Evolutionary conservation across 169 alveolate genomes (phyloP).

Genomic region (Cytauxzoon felis): DNA sequence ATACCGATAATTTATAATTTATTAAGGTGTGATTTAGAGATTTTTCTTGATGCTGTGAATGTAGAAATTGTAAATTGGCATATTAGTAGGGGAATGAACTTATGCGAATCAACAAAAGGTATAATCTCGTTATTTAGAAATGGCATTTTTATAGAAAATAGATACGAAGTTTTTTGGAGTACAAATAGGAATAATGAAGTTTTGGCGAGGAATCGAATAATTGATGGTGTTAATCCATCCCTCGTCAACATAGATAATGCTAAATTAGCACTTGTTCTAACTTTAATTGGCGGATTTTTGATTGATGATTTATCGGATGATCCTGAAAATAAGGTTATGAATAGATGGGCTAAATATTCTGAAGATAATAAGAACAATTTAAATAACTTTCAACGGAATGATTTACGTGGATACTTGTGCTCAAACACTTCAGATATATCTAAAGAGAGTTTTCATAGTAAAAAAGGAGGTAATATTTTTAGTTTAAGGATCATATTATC

Average conservation of each 20-base stretch:
- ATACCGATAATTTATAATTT: not conserved
- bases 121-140: not conserved
- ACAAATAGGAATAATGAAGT: constrained; percentile 8
- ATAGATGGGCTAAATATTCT: constrained; percentile 29
- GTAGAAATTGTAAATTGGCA: constrained; percentile 46
- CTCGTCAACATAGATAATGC: constrained; percentile 15
- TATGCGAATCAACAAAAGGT: constrained; percentile 1
- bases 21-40: constrained; percentile 57
- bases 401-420: too few relatives aligned
- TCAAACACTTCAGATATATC: too few relatives aligned
- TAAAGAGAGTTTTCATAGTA: too few relatives aligned
- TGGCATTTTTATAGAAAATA: constrained; percentile 22
- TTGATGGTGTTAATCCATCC: constrained; percentile 1
- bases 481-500: not conserved
- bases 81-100: constrained; percentile 19
- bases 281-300: constrained; percentile 41
- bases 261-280: constrained; percentile 21
- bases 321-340: not conserved
- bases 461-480: not conserved
- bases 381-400: too few relatives aligned
- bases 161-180: constrained; percentile 31
- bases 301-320: not conserved
- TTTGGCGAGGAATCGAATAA: not conserved
- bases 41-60: constrained; percentile 65
- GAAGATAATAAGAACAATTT: too few relatives aligned